A percentile compares a stretch with the other conserved stretches of the same genome.
phyloP scores from a whole-genome alignment of 257 asterid species.

The Solanum gracilifrons region DNA sequence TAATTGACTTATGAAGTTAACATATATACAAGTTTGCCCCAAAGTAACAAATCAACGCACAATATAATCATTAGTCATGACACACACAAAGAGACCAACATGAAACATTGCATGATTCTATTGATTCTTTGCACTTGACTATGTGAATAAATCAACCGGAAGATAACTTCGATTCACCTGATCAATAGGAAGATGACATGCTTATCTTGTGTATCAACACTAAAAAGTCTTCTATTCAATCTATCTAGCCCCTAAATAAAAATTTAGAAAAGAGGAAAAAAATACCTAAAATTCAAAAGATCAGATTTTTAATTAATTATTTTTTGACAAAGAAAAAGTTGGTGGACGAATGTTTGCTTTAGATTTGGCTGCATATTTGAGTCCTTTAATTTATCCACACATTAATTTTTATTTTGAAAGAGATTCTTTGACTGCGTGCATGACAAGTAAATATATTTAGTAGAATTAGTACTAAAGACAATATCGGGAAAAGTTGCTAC shows the following conservation, averaged over 20 bases:
- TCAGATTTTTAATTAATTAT: not conserved
- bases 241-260: too few relatives aligned
- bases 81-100: not conserved
- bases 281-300: not conserved
- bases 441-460: not conserved
- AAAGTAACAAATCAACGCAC: not conserved
- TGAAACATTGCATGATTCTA: not conserved
- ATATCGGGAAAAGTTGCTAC: not conserved
- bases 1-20: not conserved
- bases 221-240: not conserved
- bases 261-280: not conserved
- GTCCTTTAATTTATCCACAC: constrained; percentile 3
- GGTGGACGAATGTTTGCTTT: not conserved
- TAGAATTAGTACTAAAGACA: not conserved
- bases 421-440: not conserved
- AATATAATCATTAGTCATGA: not conserved
- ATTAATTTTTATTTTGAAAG: not conserved
- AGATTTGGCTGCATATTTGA: not conserved
- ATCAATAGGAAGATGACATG: not conserved
- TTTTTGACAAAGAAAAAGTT: not conserved
- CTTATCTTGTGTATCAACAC: not conserved
- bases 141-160: not conserved
- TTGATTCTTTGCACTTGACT: not conserved
- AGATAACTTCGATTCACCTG: not conserved
- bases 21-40: not conserved